A percentile compares a stretch with the other conserved stretches of the same genome.
phyloP scores from a whole-genome alignment of 441 rosid species.

The Arabidopsis hybrid region DNA sequence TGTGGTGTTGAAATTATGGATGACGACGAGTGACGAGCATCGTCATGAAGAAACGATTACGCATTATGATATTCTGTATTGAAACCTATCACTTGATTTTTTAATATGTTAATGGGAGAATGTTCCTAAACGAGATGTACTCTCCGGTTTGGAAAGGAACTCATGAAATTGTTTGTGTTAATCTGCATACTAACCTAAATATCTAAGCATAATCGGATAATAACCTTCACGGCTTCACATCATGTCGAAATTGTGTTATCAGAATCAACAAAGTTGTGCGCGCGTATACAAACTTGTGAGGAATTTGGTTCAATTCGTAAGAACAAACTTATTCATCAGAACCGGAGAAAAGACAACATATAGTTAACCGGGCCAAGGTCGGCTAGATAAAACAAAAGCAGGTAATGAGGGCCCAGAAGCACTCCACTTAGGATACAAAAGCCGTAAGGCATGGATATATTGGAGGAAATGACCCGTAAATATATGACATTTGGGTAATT shows the following conservation, averaged over 20 bases:
- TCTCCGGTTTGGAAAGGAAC: too few species aligned
- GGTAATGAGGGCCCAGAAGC: constrained; percentile 18
- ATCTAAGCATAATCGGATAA: not conserved
- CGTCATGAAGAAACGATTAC: too few species aligned
- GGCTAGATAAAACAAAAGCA: constrained; percentile 37
- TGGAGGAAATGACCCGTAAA: constrained; percentile 28
- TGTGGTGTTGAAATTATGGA: too few species aligned
- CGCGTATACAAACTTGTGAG: not conserved
- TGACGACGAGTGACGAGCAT: too few species aligned
- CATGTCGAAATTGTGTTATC: not conserved
- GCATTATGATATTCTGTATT: too few species aligned
- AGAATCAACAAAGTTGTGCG: not conserved
- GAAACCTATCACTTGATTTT: too few species aligned
- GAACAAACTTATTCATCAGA: not conserved
- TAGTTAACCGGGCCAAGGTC: constrained; percentile 34
- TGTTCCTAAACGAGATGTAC: not conserved
- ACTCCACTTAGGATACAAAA: constrained; percentile 41
- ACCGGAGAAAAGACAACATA: constrained; percentile 3
- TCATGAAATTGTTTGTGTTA: too few species aligned
- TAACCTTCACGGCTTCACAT: not conserved
- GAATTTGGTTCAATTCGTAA: not conserved
- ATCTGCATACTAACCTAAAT: not conserved
- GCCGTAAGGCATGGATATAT: constrained; percentile 40
- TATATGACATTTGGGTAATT: constrained; percentile 1
- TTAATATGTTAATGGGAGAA: too few species aligned